Evolutionary conservation across 805 yeast species (phyloP), one percentile per base, ranked within the genome.

Genomic region (Candida ovalis): DNA sequence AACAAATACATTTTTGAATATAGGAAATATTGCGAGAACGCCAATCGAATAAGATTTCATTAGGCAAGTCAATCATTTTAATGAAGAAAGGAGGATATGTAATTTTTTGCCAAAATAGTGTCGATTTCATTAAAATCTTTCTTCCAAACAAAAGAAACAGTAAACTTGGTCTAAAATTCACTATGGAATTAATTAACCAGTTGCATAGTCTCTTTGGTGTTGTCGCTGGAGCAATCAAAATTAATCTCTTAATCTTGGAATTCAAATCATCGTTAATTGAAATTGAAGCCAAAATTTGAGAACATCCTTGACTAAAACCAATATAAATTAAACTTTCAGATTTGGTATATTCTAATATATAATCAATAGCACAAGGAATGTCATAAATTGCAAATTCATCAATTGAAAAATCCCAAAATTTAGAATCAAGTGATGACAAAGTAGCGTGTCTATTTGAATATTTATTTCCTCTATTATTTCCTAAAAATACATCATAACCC

Each of bases 231-330:
- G 96, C 87, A 17, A 79, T 76, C 39, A 81, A 78, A 40, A 79
- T 69, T 38, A 79, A 66, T 51, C 68, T 67, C 28, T 73, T 73
- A 43, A 79, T 73, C 54, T 78, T 76, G 10, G 68, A 59, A 63
- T 88, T 88, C 50, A 92, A 72, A 12, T 76, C 75, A n/a, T 87
- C 80, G 61, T 85, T 81, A 24, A 84, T 62, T 0, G 96, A 80
- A 32, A 91, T 72, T 13, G 96, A 77, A 1, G 96, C 96, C 66
- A 92, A 86, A 40, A 89, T 88, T 66, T 94, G 98, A 2, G 98
- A 96, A 2, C 96, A 84, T 13, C 99, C 99, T 65, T 92, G 99
- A 28, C 92, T 82, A 63, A 94, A 94, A 1, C 98, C 99, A 57
- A 92, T 76, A 61, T 90, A 92, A 1, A 81, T 77, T 33, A 91